Base-by-base conservation (phyloP, 805 yeast species). In the Spathaspora gorwiae region DNA sequence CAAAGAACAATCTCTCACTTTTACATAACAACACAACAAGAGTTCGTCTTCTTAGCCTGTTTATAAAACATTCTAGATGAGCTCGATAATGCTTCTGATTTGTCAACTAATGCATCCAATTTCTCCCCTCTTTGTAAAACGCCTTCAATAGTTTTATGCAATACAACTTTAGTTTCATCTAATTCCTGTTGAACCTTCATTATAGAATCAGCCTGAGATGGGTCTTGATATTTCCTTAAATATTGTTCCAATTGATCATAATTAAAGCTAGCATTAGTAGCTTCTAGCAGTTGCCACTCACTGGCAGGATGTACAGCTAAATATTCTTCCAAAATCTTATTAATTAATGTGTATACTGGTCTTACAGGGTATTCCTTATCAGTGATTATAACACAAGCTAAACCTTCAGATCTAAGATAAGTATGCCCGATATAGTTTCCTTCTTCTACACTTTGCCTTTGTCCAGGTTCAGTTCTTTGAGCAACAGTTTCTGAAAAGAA, bases 131-230 rank as follows among this genome's bases (percentile, higher is more conserved):
- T 81, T 66, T 89, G 95, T 62, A 94, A 76, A 7, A 94, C 97
- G 50, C 85, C 78, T 67, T 94, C 97, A 54, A 94, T 92, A 39
- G 97, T 90, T 70, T 92, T 90, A 69, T 94, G 98, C 59, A 94
- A 75, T 35, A 90, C 96, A 56, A 92, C 88, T 73, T 94, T 94
- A 33, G 99, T 94, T 62, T 94, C 99, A 66, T 94, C 99, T 57
- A 94, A 79, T 67, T 94, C 99, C 62, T 90, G 95, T 72, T 94
- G 99, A 19, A 94, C 99, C 65, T 85, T 87, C 95, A 94, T 84
- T 51, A 94, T 82, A 9, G 97, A 85, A 64, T 94, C 99, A 0
- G 98, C 98, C 72, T 94, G 96, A 36, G 85, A 77, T 29, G 99
- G 99, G 64, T 94, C 96, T 70, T 94, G 99, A 69, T 94, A 94